Evolutionary conservation across 371 early-diverging fungal species (phyloP), one percentile per base, ranked within the genome.

Genomic region (Mortierella polycephala): DNA sequence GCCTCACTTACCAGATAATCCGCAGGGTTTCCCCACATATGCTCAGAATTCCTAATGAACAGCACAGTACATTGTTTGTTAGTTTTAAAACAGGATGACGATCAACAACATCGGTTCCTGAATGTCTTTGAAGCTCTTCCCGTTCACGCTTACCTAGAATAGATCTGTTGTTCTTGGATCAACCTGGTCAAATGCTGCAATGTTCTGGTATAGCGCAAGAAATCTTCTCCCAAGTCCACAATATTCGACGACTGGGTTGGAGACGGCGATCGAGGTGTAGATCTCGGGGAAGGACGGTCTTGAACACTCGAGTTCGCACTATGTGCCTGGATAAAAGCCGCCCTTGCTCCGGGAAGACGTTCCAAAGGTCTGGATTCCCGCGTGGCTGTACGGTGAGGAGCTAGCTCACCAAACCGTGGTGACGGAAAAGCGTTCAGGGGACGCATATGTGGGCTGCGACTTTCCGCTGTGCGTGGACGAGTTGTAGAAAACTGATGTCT

Each of bases 11-110:
- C 69, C 58, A 69, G 16, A 40, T 69, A 69, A 46, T 69, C 69
- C 7, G 47, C 69, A 13, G 69, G 69, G 41, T 63, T 69, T 7
- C 69, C 69, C 69, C 69, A 63, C 54, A 63, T 62, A 9, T n/a
- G 47, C 13, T 59, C 42, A 49, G 14, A 16, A 11, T 7, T 51
- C 9, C 40, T 14, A 52, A 5, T 30, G 30, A 61, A 6, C 46
- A 49, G 14, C 16, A 45, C 8, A 10, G 5, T n/a, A 45, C 10
- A 53, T 62, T 20, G n/a, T 1, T 41, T 49, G 14, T 20, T n/a
- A 40, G n/a, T 9, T 30, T 40, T 40, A n/a, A 20, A 5, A 53
- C 20, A 51, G 51, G 18, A 18, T 18, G 18, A 18, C 51, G 51
- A 20, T 18, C 16, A 4, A 1, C 20, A 20, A 16, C 20, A 51